phyloP scores from a whole-genome alignment of 306 rosid genomes.

The Trichosanthes cucumerina region DNA sequence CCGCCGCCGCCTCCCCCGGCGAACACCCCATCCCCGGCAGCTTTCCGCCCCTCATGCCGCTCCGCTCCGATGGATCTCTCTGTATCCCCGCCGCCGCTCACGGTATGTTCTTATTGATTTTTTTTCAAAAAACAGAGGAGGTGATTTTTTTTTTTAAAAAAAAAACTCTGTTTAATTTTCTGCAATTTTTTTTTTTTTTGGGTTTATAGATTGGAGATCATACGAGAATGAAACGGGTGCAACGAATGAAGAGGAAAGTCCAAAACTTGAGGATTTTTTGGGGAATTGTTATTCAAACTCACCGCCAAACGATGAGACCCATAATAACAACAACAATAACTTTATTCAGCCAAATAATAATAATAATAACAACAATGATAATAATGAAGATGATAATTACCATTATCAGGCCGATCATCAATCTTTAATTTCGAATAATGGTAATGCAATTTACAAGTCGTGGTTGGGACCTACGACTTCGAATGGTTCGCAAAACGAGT shows the following conservation, averaged over 20 bases:
- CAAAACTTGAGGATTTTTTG: slow-evolving; percentile 92
- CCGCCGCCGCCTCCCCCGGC: slow-evolving; percentile 16
- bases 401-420: slow-evolving; percentile 13
- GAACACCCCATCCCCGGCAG: slow-evolving; percentile 19
- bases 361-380: not conserved
- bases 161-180: not conserved
- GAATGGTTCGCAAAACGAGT: slow-evolving; percentile 28
- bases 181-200: slow-evolving; percentile 14
- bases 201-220: slow-evolving; percentile 55
- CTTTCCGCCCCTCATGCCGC: slow-evolving; percentile 53
- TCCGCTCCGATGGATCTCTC: slow-evolving; percentile 88
- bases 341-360: not conserved
- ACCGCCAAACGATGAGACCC: slow-evolving; percentile 24
- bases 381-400: not conserved
- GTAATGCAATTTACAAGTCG: slow-evolving; percentile 43
- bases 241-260: slow-evolving; percentile 43
- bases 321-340: slow-evolving; percentile 13
- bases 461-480: slow-evolving; percentile 52
- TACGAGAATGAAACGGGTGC: slow-evolving; percentile 45
- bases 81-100: slow-evolving; percentile 40
- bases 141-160: too few relatives aligned
- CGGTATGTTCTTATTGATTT: slow-evolving; percentile 40
- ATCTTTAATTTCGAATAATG: slow-evolving; percentile 19
- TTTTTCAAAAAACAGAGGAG: not conserved
- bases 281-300: slow-evolving; percentile 79